Evolutionary conservation across 106 monocot genomes (phyloP).

Genomic region (Gastrodia elata): DNA sequence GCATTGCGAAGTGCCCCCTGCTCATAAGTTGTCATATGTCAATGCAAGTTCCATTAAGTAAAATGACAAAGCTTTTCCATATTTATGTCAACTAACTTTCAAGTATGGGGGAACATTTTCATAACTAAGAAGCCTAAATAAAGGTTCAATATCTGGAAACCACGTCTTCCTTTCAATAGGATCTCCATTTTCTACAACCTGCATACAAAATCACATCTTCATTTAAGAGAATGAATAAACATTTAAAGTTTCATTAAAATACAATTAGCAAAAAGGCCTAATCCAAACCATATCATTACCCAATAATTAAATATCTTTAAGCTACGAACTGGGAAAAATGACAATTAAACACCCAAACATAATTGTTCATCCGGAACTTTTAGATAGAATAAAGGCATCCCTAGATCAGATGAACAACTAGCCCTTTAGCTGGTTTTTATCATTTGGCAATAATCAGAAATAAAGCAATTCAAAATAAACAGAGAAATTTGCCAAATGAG

Average conservation of each 20-base stretch:
- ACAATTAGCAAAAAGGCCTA: not conserved
- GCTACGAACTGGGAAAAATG: not conserved
- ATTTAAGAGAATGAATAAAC: not conserved
- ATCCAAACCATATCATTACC: not conserved
- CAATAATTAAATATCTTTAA: not conserved
- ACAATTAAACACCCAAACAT: not conserved
- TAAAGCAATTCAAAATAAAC: not conserved
- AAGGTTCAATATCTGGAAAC: constrained; percentile 91
- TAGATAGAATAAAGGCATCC: not conserved
- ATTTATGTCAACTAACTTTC: constrained; percentile 42
- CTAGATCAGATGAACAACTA: not conserved
- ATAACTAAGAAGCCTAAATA: constrained; percentile 93
- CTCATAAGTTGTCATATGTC: constrained; percentile 9
- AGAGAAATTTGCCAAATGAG: no score
- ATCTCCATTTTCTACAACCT: constrained; percentile 99
- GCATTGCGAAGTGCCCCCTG: constrained; percentile 89
- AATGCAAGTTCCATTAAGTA: not conserved
- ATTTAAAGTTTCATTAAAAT: not conserved
- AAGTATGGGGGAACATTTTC: constrained; percentile 93
- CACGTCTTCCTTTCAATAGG: constrained; percentile 73
- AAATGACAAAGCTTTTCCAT: not conserved
- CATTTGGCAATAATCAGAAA: not conserved
- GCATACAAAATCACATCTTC: constrained; percentile 6
- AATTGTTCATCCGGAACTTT: not conserved
- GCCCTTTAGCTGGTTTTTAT: not conserved